A percentile compares a stretch with the other conserved stretches of the same genome.
phyloP scores from a whole-genome alignment of 257 asterid species.

The Solanum pennellii region DNA sequence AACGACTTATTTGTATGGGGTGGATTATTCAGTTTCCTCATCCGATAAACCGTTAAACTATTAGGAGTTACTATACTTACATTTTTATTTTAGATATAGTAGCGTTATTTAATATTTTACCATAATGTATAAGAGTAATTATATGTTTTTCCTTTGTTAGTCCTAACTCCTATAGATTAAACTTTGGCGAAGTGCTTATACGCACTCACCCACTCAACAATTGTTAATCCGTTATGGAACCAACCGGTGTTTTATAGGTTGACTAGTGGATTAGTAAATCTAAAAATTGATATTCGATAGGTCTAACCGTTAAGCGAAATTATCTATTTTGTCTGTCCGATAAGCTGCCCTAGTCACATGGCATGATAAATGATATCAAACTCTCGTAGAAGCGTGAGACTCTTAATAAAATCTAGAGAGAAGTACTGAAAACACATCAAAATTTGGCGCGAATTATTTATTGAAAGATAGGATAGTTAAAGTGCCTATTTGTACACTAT shows the following conservation, averaged over 20 bases:
- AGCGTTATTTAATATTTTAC: neutral
- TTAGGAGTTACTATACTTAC: neutral
- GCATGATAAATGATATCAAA: neutral
- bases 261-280: neutral
- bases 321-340: too few species aligned
- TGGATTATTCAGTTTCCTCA: neutral
- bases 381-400: neutral
- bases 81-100: too few species aligned
- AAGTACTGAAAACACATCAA: neutral
- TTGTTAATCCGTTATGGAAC: too few species aligned
- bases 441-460: too few species aligned
- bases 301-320: too few species aligned
- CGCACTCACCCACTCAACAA: rapidly evolving
- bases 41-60: too few species aligned
- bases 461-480: too few species aligned
- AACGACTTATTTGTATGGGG: neutral
- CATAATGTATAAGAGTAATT: neutral
- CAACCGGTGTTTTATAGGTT: too few species aligned
- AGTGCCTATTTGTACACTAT: too few species aligned
- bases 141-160: neutral
- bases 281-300: too few species aligned
- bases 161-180: neutral
- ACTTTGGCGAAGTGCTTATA: neutral
- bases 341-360: neutral
- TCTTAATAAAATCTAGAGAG: too few species aligned